These are phyloP conservation scores for Xylaria sp. DNA, from an alignment of 2,329 filamentous ascomycete genomes.

Conservation along the genomic window DNA sequence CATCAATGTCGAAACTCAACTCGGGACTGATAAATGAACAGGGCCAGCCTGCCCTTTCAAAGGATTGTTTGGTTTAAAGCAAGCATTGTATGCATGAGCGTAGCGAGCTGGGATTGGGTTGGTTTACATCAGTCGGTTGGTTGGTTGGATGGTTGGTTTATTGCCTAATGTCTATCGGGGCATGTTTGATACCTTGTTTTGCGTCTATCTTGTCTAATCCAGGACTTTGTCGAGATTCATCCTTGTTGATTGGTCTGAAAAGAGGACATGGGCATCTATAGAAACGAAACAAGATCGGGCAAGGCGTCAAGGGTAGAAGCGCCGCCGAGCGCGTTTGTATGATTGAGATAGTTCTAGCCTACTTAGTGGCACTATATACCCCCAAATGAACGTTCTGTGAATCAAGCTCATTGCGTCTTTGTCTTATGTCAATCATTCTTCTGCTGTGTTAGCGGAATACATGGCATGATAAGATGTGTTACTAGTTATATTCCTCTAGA, in stretches of 20 bases:
- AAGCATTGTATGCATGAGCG: constrained; percentile 14
- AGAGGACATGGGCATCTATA: neutral
- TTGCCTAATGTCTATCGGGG: constrained; percentile 3
- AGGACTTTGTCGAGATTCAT: neutral
- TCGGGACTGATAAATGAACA: neutral
- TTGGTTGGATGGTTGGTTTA: neutral
- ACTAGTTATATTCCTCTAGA: too few species aligned
- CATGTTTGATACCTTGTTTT: too few species aligned
- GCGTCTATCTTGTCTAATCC: neutral
- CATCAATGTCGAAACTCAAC: neutral
- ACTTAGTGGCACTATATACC: constrained; percentile 16
- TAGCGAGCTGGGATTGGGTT: neutral
- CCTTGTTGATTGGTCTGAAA: neutral
- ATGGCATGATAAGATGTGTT: too few species aligned
- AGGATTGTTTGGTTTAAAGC: constrained; percentile 16
- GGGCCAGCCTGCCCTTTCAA: neutral
- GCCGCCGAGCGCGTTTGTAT: neutral
- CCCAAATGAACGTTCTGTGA: neutral
- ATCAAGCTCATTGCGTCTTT: neutral
- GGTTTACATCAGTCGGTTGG: too few species aligned
- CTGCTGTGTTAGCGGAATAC: too few species aligned
- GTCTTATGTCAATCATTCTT: too few species aligned
- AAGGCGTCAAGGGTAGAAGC: constrained; percentile 7
- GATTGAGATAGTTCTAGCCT: too few species aligned
- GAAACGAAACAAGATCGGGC: neutral